Conservation (phyloP, 1,284 basidiomycete genomes). For the Fomitiporia mediterranea region DNA sequence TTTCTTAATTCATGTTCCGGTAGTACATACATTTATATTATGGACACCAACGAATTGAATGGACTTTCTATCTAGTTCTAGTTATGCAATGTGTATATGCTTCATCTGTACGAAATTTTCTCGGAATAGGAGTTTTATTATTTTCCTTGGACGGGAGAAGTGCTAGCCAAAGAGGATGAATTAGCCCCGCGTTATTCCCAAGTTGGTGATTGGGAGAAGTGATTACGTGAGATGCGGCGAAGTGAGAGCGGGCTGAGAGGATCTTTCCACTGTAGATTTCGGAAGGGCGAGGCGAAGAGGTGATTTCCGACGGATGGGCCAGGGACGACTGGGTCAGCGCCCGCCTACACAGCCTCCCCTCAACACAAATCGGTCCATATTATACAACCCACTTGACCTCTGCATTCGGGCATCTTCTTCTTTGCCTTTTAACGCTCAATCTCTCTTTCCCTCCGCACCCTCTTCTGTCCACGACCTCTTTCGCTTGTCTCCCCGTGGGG, state of each 20-base stretch:
- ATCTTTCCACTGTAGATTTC: no score
- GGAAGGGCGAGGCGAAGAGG: neutral
- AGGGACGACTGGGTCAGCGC: no score
- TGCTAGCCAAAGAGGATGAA: no score
- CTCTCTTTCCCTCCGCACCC: no score
- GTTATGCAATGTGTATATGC: conserved; percentile 2
- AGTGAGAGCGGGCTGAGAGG: no score
- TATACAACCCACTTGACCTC: no score
- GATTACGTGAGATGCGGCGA: neutral
- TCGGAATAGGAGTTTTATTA: neutral
- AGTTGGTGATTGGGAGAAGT: neutral
- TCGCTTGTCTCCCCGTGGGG: no score
- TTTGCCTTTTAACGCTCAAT: neutral
- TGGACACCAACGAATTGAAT: no score
- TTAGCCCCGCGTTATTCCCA: neutral
- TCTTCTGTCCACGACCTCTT: no score
- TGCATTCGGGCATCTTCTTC: neutral
- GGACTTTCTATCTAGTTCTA: neutral
- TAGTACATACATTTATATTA: no score
- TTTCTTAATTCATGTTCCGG: no score
- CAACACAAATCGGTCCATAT: no score
- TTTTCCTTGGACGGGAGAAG: neutral
- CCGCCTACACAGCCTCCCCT: neutral
- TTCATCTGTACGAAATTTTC: neutral
- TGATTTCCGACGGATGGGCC: neutral